phyloP scores from a whole-genome alignment of 805 yeast genomes.

The Ogataea pilisensis region DNA sequence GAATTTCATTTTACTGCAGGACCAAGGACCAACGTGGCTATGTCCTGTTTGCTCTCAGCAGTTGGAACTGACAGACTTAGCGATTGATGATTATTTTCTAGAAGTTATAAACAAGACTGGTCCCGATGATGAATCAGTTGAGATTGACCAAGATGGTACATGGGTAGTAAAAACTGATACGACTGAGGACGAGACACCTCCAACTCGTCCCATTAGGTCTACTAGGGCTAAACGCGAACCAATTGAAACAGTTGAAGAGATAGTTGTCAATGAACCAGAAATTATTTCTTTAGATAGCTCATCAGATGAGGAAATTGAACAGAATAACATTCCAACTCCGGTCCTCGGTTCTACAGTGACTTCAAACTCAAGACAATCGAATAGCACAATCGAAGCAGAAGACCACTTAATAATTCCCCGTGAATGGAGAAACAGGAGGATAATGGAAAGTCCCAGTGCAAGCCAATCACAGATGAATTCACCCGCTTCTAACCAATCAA shows the following conservation, averaged over 20 bases:
- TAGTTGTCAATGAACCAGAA: background rate
- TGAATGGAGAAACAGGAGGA: no score
- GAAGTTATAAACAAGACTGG: slow-evolving; percentile 55
- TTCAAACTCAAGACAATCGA: no score
- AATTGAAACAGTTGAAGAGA: background rate
- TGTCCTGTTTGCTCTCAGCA: slow-evolving; percentile 76
- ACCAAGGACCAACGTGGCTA: slow-evolving; percentile 77
- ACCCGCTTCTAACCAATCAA: no score
- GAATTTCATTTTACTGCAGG: slow-evolving; percentile 69
- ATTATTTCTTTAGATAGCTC: background rate
- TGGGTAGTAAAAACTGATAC: slow-evolving; percentile 48
- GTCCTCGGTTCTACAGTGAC: no score
- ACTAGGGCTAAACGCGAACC: background rate
- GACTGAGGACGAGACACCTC: slow-evolving; percentile 4
- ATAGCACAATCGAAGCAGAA: no score
- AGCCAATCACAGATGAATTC: no score
- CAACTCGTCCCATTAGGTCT: background rate
- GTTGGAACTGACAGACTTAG: slow-evolving; percentile 53
- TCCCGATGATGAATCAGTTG: slow-evolving; percentile 60
- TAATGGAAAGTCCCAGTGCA: no score
- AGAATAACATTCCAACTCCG: no score
- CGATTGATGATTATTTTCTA: slow-evolving; percentile 67
- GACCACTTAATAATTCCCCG: no score
- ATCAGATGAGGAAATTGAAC: background rate
- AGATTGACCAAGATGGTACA: slow-evolving; percentile 63